Base-by-base conservation (phyloP, 495 filamentous ascomycete species). In the Xanthoparmelia taractica region DNA sequence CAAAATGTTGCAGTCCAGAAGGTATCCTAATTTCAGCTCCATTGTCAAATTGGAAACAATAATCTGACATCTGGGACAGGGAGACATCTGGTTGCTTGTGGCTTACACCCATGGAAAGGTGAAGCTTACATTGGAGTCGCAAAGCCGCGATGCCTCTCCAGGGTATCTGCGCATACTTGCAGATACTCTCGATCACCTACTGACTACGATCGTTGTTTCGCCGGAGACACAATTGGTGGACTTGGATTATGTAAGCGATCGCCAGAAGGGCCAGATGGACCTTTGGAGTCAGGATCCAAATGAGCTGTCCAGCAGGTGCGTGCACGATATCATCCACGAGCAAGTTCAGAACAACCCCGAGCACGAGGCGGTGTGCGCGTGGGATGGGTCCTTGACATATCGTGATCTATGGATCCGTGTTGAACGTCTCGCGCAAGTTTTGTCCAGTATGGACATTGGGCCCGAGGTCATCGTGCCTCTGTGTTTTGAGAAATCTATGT, bases 381-480 rank as follows among this genome's bases (percentile, higher is more conserved):
- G 85, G 84, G 85, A 88, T 73, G 85, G 84, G 23, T 73, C 61
- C 34, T 73, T 87, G 63, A 84, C 83, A 1, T 87, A 80, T 66
- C 63, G 64, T 27, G 77, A 87, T 55, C 70, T 87, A 38, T 66
- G 67, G 64, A 12, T 29, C 25, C 47, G 60, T 47, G 64, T 65
- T 18, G 75, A 66, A 68, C 72, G 69, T 18, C 67, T 88, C 31
- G 83, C 83, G 6, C 68, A 77, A 68, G 84, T 12, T 72, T 76
- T 34, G 70, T 73, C 60, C 33, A 63, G 74, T 79, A 54, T 55
- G 79, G 80, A 2, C 76, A 83, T 33, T 73, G 77, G 4, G 73
- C 78, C 2, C 81, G 80, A 52, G 69, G 69, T 68, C 31, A 69
- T 79, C 29, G 80, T 86, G 55, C 78, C 76, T 6, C 70, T 84